Evolutionary conservation across 1,284 basidiomycete species (phyloP).

Genomic region (Caloboletus firmus): DNA sequence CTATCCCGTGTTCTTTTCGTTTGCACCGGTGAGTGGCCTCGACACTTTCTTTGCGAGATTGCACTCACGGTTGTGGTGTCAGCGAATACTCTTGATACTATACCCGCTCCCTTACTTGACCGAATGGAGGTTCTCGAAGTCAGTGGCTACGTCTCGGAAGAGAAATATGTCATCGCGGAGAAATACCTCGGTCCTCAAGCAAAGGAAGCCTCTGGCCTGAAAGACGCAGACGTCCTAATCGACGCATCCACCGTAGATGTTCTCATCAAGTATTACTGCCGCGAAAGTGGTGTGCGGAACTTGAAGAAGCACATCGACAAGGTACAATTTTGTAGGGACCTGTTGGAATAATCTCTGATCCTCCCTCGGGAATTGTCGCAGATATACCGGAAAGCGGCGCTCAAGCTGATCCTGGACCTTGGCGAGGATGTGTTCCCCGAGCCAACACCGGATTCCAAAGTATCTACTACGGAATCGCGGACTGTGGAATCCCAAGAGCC

Average conservation of each 20-base stretch:
- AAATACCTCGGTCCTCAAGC: slow-evolving; percentile 94
- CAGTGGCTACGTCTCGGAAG: slow-evolving; percentile 90
- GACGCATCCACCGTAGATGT: slow-evolving; percentile 81
- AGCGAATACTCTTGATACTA: slow-evolving; percentile 93
- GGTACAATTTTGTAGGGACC: slow-evolving; percentile 42
- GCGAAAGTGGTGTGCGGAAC: slow-evolving; percentile 94
- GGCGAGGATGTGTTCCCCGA: slow-evolving; percentile 90
- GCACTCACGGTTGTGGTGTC: background rate
- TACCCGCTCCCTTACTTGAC: slow-evolving; percentile 94
- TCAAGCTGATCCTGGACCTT: slow-evolving; percentile 89
- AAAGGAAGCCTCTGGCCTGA: slow-evolving; percentile 87
- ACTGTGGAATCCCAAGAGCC: slow-evolving; percentile 45
- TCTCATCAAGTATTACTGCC: slow-evolving; percentile 95
- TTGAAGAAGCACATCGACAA: slow-evolving; percentile 97
- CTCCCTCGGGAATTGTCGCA: slow-evolving; percentile 35
- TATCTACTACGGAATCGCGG: slow-evolving; percentile 23
- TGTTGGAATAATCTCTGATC: background rate
- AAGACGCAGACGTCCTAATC: slow-evolving; percentile 78
- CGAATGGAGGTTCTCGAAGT: slow-evolving; percentile 98
- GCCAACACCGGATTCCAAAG: slow-evolving; percentile 33
- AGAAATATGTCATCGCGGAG: slow-evolving; percentile 92
- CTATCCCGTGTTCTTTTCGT: slow-evolving; percentile 96
- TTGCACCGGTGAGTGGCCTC: slow-evolving; percentile 68
- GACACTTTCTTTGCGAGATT: background rate
- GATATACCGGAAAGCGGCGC: slow-evolving; percentile 97